Conservation (phyloP, 768 basidiomycete species). For the Leccinum uliginosum region DNA sequence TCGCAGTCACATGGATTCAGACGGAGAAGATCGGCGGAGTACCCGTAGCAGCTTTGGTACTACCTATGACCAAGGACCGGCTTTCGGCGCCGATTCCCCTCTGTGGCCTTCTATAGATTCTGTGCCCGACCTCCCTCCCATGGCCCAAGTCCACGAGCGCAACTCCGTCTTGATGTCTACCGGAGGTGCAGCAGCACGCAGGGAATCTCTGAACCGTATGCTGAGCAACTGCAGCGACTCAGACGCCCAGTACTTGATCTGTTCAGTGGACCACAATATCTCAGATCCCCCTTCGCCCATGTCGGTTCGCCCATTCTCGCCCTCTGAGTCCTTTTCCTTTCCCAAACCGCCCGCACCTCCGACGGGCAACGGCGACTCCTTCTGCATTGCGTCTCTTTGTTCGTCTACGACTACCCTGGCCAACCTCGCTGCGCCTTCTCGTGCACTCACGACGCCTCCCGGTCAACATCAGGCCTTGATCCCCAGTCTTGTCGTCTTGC, state of each 20-base stretch:
- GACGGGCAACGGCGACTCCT: not conserved
- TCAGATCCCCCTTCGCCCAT: constrained; percentile 42
- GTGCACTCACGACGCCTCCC: constrained; percentile 12
- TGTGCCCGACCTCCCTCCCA: constrained; percentile 45
- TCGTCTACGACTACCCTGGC: constrained; percentile 20
- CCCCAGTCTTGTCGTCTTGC: not conserved
- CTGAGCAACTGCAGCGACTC: constrained; percentile 34
- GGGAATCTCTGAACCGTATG: constrained; percentile 39
- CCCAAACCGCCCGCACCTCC: constrained; percentile 51
- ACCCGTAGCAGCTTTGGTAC: constrained; percentile 64
- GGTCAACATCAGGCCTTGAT: constrained; percentile 4
- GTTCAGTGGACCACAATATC: constrained; percentile 21
- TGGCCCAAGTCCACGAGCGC: constrained; percentile 49
- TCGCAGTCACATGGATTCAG: constrained; percentile 10
- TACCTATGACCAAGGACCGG: constrained; percentile 44
- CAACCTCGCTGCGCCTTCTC: constrained; percentile 16
- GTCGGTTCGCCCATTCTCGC: constrained; percentile 63
- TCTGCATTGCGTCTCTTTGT: not conserved
- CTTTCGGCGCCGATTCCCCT: constrained; percentile 22
- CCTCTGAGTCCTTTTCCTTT: constrained; percentile 65
- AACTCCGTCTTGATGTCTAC: constrained; percentile 21
- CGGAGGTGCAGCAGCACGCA: constrained; percentile 23
- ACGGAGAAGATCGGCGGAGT: constrained; percentile 26
- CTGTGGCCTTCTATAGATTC: constrained; percentile 3
- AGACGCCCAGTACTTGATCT: constrained; percentile 38